Percentiles rank a stretch among this genome's conserved stretches.
phyloP scores from a whole-genome alignment of 2,329 filamentous ascomycete genomes.

The Fusarium luffae region DNA sequence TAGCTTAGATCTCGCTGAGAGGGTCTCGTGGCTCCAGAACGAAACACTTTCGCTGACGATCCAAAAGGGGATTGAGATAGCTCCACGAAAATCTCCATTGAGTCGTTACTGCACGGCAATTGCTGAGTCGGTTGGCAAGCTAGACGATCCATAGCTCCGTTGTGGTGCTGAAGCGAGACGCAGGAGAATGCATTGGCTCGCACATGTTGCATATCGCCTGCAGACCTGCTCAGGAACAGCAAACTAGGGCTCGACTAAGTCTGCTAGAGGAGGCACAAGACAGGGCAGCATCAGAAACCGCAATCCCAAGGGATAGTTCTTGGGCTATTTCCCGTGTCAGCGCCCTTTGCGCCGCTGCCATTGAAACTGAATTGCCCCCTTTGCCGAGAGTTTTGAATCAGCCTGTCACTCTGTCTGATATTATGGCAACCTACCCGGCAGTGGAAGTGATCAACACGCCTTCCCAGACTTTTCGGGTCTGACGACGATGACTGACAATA shows the following conservation, averaged over 20 bases:
- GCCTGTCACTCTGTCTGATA: not conserved
- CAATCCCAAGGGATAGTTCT: constrained; percentile 24
- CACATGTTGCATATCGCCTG: constrained; percentile 37
- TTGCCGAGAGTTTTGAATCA: not conserved
- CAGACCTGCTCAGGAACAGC: constrained; percentile 40
- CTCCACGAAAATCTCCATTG: constrained; percentile 27
- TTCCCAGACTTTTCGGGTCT: not conserved
- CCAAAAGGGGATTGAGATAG: constrained; percentile 16
- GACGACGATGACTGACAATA: constrained; percentile 4
- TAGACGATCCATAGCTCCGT: constrained; percentile 22
- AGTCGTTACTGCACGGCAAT: constrained; percentile 6
- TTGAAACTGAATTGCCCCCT: not conserved
- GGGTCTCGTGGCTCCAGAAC: constrained; percentile 25
- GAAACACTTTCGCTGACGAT: constrained; percentile 6
- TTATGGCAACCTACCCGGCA: constrained; percentile 24
- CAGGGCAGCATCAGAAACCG: not conserved
- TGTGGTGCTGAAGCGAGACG: constrained; percentile 44
- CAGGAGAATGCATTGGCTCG: constrained; percentile 41
- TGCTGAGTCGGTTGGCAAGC: constrained; percentile 5
- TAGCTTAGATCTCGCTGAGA: constrained; percentile 29
- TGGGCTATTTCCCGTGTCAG: constrained; percentile 11
- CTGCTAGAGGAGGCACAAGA: constrained; percentile 17
- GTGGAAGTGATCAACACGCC: constrained; percentile 6
- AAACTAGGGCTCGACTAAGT: constrained; percentile 32
- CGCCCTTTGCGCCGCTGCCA: constrained; percentile 26